A percentile compares a stretch with the other conserved stretches of the same genome.
phyloP scores from a whole-genome alignment of 768 basidiomycete genomes.

The Nevesoporus exiguus region DNA sequence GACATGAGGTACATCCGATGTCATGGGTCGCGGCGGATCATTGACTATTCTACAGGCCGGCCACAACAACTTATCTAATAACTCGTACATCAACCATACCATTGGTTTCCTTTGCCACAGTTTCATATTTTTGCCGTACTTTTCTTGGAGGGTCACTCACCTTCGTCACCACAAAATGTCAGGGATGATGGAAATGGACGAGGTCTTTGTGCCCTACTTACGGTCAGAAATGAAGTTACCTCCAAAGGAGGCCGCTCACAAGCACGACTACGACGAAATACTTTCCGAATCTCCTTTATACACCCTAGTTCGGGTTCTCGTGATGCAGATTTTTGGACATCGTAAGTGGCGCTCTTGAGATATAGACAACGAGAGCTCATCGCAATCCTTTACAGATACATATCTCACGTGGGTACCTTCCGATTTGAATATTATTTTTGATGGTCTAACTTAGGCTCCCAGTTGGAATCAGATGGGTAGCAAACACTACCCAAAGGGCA shows the following conservation, averaged over 20 bases:
- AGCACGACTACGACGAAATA: background rate
- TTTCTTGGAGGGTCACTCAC: background rate
- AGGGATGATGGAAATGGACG: background rate
- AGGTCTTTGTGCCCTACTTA: background rate
- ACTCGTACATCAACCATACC: background rate
- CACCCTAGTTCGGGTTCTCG: background rate
- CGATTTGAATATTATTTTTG: too few species aligned
- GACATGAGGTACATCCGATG: background rate
- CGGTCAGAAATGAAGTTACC: background rate
- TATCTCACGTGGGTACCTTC: background rate
- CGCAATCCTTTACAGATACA: background rate
- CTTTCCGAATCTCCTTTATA: background rate
- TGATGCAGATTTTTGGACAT: background rate
- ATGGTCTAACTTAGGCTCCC: background rate
- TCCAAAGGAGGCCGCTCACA: background rate
- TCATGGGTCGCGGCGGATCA: background rate
- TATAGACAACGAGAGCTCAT: background rate
- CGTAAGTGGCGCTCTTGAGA: background rate
- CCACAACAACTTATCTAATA: background rate
- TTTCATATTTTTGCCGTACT: background rate
- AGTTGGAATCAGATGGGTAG: conserved; percentile 1
- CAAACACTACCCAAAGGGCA: background rate
- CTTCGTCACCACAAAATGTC: background rate
- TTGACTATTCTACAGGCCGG: background rate
- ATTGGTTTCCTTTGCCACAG: background rate